Base-by-base conservation (phyloP, 768 basidiomycete species). In the Inosperma sp. region DNA sequence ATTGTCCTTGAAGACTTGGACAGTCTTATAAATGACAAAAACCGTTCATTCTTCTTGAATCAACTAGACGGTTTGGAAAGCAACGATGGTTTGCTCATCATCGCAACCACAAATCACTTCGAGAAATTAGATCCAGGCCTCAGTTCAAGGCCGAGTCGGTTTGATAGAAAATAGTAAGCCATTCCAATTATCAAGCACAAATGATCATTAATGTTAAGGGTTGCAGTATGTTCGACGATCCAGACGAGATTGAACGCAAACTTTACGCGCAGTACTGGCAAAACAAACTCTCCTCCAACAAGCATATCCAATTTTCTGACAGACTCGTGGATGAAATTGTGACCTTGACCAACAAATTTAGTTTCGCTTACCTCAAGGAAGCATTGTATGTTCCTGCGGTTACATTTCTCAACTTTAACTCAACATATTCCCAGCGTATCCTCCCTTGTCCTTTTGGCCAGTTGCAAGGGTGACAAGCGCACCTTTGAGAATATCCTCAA, bases 321-420 rank as follows among this genome's bases (percentile, higher is more conserved):
- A 54, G 69, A 10, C 73, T 93, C 26, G 72, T 83, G 14, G 65
- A 76, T 9, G 76, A 81, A 55, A 70, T 88, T 22, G 87, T 83
- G 5, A 67, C 73, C 8, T 46, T 67, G 51, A 92, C 89, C 0
- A 70, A 76, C 26, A 69, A 72, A 25, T 93, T 93, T 71, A 88
- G 84, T 57, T 93, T 93, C 63, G 88, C 91, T 0, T 93, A 90
- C 65, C 71, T 93, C 59, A 93, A 94, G 64, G 91, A 93, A 66
- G 88, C 81, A 3, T 93, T 93, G 90, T 93, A 62, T 53, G 87
- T 74, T 22, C 14, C 23, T 30, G n/a, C n/a, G 48, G 16, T 31
- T 21, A 26, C 21, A 23, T 26, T 49, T 25, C 12, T 14, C n/a
- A 13, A 25, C 12, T 14, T 16, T 47, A 42, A 25, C 21, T 30